These are phyloP conservation scores for Urochloa ruziziensis DNA, from an alignment of 176 grass and related monocot species.

Conservation along the genomic window DNA sequence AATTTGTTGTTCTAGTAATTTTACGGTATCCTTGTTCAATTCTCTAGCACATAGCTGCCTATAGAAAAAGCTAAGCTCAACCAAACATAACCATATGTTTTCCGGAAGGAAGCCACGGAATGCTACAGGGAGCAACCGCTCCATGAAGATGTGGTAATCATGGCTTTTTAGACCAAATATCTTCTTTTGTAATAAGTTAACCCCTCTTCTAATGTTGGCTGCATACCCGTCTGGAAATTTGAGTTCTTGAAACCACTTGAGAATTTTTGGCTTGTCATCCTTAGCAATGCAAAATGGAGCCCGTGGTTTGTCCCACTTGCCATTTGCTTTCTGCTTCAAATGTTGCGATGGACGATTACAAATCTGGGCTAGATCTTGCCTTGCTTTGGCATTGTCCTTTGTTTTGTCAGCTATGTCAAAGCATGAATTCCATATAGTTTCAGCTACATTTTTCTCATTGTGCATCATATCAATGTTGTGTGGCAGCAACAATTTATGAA, in stretches of 20 bases:
- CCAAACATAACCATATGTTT: background rate
- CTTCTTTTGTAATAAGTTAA: background rate
- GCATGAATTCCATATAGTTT: background rate
- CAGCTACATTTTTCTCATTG: background rate
- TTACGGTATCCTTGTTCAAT: background rate
- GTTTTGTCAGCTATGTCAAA: background rate
- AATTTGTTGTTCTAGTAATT: background rate
- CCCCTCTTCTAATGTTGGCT: background rate
- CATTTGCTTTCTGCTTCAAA: background rate
- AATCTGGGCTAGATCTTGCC: background rate
- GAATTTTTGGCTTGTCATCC: too few species aligned
- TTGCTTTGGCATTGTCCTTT: background rate
- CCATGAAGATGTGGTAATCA: background rate
- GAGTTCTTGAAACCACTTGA: too few species aligned
- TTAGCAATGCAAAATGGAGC: too few species aligned
- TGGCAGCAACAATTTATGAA: background rate
- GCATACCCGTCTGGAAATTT: too few species aligned
- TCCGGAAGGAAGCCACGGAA: background rate
- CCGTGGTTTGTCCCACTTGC: background rate
- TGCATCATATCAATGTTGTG: background rate
- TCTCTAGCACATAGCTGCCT: background rate
- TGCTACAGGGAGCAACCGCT: background rate
- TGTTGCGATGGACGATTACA: background rate
- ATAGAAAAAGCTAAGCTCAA: slow-evolving; percentile 6
- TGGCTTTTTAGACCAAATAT: background rate